Conservation (phyloP, 129 eudicot species). For the Helichrysum umbraculigerum region DNA sequence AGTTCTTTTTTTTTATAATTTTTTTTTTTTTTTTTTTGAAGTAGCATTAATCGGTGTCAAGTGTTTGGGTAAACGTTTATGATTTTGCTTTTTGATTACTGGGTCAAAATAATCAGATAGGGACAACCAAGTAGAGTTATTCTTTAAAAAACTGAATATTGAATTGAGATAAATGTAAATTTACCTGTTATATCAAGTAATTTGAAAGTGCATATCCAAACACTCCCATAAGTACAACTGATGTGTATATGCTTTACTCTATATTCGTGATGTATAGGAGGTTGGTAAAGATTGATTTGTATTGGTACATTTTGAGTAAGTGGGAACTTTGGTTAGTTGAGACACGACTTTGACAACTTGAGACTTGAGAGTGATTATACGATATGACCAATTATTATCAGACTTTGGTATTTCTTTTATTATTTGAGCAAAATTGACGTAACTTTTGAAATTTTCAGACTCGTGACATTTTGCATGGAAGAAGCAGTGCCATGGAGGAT, state of each 20-base stretch:
- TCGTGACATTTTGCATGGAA: constrained; percentile 50
- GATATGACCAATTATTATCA: neutral
- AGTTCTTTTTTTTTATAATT: too few relatives aligned
- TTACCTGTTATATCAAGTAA: neutral
- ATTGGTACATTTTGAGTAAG: neutral
- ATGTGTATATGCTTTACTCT: neutral
- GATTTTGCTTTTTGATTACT: neutral
- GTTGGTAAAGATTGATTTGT: constrained; percentile 11
- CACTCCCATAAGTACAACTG: neutral
- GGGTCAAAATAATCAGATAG: neutral
- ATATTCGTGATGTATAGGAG: neutral
- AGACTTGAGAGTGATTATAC: too few relatives aligned
- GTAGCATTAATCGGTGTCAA: neutral
- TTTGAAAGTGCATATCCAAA: neutral
- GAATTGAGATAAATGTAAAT: neutral
- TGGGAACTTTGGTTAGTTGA: too few relatives aligned
- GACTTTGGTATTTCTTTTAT: neutral
- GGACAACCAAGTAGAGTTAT: neutral
- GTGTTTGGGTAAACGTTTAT: neutral
- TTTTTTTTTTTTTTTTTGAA: neutral
- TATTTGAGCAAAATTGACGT: constrained; percentile 8
- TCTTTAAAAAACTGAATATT: neutral
- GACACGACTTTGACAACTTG: too few relatives aligned
- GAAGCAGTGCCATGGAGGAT: constrained; percentile 45
- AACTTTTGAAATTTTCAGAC: constrained; percentile 56